A percentile compares a stretch with the other conserved stretches of the same genome.
Conservation (phyloP, 2,329 filamentous ascomycete genomes). For the Tolypocladium tundrense region DNA sequence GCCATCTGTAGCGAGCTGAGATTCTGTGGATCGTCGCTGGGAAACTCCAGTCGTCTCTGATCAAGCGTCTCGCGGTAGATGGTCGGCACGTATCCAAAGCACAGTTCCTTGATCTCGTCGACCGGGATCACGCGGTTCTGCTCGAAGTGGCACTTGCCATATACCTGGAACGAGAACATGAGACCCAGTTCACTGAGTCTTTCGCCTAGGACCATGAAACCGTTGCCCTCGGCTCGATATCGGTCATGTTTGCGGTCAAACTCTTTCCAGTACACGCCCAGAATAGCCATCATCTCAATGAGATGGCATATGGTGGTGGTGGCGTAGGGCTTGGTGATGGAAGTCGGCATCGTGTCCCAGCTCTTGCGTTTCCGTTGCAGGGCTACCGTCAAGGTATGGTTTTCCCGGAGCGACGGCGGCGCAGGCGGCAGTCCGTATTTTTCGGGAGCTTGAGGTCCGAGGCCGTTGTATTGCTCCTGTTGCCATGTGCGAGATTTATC, state of each 20-base stretch:
- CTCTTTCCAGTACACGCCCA: conserved; percentile 49
- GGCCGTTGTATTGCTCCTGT: conserved; percentile 15
- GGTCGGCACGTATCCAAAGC: conserved; percentile 45
- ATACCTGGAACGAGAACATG: conserved; percentile 43
- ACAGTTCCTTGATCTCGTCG: conserved; percentile 42
- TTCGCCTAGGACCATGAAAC: conserved; percentile 38
- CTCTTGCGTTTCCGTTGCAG: conserved; percentile 35
- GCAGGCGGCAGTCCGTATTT: conserved; percentile 10
- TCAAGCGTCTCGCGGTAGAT: conserved; percentile 35
- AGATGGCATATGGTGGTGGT: conserved; percentile 46
- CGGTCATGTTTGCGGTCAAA: conserved; percentile 41
- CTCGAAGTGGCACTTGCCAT: conserved; percentile 36
- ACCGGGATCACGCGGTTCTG: conserved; percentile 42
- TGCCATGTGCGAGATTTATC: conserved; percentile 37
- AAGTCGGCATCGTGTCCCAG: conserved; percentile 42
- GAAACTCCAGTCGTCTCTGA: conserved; percentile 24
- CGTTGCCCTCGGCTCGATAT: conserved; percentile 46
- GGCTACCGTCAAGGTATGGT: conserved; percentile 34
- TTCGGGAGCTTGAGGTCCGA: conserved; percentile 10
- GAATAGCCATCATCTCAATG: conserved; percentile 41
- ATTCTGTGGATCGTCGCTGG: conserved; percentile 30
- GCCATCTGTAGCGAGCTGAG: conserved; percentile 36
- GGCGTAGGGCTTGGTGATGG: conserved; percentile 37
- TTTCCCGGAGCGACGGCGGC: conserved; percentile 13
- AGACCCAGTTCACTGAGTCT: conserved; percentile 39